Conservation (phyloP, 176 grass and related monocot species). For the Oryza australiensis region DNA sequence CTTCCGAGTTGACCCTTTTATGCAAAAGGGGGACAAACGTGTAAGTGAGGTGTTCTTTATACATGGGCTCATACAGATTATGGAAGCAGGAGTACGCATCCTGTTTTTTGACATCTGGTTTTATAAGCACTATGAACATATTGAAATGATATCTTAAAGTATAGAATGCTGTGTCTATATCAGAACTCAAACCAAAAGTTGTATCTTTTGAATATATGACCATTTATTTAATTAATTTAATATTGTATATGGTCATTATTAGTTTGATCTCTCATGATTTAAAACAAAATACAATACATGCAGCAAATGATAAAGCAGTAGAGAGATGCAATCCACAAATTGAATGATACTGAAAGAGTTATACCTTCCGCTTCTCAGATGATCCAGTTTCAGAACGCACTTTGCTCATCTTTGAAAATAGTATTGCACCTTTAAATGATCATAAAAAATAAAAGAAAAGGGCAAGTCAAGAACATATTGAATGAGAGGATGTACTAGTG, state of each 20-base stretch:
- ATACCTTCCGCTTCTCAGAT: slow-evolving; percentile 97
- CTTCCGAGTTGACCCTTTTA: background rate
- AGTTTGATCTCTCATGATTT: background rate
- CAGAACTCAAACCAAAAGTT: slow-evolving; percentile 20
- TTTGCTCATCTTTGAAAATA: slow-evolving; percentile 99
- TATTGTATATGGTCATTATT: background rate
- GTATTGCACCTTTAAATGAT: slow-evolving; percentile 62
- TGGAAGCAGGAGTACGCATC: background rate
- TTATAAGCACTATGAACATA: background rate
- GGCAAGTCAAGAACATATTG: slow-evolving; percentile 9
- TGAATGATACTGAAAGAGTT: slow-evolving; percentile 27
- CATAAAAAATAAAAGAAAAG: slow-evolving; percentile 34
- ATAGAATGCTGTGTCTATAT: background rate
- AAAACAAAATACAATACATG: background rate
- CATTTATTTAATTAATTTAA: background rate
- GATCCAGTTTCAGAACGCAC: slow-evolving; percentile 93
- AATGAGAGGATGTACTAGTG: slow-evolving; percentile 26
- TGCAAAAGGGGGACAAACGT: background rate
- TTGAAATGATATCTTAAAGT: background rate
- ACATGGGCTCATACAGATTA: background rate
- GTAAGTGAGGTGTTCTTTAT: background rate
- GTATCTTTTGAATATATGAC: background rate
- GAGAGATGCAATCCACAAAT: slow-evolving; percentile 7
- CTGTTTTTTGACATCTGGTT: slow-evolving; percentile 1
- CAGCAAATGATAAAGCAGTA: background rate